phyloP scores from a whole-genome alignment of 1,284 basidiomycete genomes.

The Fomitopsis palustris region DNA sequence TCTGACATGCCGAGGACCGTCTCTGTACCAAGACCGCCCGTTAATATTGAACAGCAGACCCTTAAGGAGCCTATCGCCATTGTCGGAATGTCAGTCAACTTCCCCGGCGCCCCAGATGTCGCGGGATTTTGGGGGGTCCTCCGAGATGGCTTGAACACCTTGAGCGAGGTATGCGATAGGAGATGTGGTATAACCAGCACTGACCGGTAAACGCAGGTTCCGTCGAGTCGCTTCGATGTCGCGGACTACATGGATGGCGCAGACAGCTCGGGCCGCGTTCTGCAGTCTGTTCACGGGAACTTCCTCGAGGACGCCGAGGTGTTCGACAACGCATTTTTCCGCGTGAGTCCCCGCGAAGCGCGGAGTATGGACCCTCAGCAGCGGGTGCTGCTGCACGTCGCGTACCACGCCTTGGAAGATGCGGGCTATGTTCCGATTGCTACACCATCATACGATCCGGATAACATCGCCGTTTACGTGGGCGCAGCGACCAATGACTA shows the following conservation, averaged over 20 bases:
- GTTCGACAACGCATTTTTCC: constrained; percentile 72
- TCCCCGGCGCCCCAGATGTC: constrained; percentile 52
- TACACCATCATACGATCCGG: constrained; percentile 46
- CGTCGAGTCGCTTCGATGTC: constrained; percentile 51
- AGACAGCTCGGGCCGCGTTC: constrained; percentile 29
- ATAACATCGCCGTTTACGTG: constrained; percentile 60
- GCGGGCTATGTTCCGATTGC: constrained; percentile 64
- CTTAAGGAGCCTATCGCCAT: constrained; percentile 61
- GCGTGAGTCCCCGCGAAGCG: constrained; percentile 68
- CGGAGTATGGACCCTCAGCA: constrained; percentile 75
- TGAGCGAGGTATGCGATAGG: constrained; percentile 45
- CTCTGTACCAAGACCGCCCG: neutral
- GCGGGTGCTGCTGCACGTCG: constrained; percentile 59
- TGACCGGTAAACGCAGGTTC: constrained; percentile 42
- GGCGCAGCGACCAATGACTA: constrained; percentile 71
- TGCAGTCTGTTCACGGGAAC: constrained; percentile 58
- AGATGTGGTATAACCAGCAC: neutral
- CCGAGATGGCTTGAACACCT: constrained; percentile 51
- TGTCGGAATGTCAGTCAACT: constrained; percentile 64
- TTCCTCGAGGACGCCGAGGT: constrained; percentile 54
- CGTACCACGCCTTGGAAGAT: constrained; percentile 65
- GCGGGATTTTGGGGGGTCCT: constrained; percentile 57
- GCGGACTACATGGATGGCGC: constrained; percentile 32
- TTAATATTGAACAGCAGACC: constrained; percentile 4
- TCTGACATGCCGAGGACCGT: neutral